Evolutionary conservation across 2,329 filamentous ascomycete species (phyloP).

Genomic region (Trichoderma lentiforme): DNA sequence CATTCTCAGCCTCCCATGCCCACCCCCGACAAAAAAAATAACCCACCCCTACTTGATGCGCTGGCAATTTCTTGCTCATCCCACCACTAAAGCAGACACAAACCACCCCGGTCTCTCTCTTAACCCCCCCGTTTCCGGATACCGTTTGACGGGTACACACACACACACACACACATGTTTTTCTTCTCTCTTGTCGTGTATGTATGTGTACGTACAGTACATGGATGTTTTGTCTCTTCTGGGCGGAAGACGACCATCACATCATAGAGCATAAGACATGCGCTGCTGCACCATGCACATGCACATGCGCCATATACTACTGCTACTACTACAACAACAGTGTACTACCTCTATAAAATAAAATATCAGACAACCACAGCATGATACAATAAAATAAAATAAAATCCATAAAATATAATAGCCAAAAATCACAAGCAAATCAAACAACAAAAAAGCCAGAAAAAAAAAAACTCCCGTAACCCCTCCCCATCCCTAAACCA

Average conservation of each 20-base stretch:
- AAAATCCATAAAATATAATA: background rate
- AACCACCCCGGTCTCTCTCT: background rate
- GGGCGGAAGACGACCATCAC: background rate
- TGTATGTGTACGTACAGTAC: too few species aligned
- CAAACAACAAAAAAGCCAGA: background rate
- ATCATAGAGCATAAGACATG: background rate
- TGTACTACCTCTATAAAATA: background rate
- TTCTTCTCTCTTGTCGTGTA: background rate
- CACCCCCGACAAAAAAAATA: background rate
- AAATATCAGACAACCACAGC: background rate
- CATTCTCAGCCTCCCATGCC: background rate
- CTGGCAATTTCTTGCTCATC: constrained; percentile 14
- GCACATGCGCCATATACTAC: background rate
- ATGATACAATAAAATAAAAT: background rate
- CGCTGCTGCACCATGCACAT: background rate
- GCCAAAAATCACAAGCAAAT: background rate
- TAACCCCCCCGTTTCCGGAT: background rate
- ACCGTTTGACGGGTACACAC: background rate
- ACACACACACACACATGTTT: background rate
- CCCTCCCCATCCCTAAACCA: background rate
- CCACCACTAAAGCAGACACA: constrained; percentile 1
- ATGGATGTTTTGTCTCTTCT: background rate
- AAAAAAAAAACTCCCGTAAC: background rate
- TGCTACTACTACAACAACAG: background rate
- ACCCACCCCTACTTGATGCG: constrained; percentile 23